Base-by-base conservation (phyloP, 805 yeast species). In the Teunomyces barrocoloradensis region DNA sequence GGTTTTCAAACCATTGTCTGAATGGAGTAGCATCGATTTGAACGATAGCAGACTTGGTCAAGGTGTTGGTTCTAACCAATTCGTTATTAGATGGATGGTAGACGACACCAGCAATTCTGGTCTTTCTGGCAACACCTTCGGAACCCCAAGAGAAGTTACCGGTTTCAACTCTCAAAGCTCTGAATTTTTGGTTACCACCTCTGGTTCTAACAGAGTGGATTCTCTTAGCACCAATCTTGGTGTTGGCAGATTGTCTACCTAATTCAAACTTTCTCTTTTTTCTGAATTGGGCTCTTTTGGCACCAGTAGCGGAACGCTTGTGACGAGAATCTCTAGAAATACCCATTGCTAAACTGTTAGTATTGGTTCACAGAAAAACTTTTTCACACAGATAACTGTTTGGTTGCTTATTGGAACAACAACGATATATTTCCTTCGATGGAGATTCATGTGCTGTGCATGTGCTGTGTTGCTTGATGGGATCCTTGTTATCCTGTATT, bases 301-400 rank as follows among this genome's bases (percentile, higher is more conserved):
- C 99, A 87, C 99, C 99, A 74, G 99, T 91, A 79, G 95, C 96
- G 70, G 97, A 80, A 81, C 99, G 95, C 89, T 92, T 92, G 91
- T 94, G 99, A 82, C 97, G 97, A 79, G 99, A 92, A 85, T 94
- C 98, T 85, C 99, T 92, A 80, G 98, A 90, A 87, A 92, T 92
- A 91, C 99, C 98, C 99, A 92, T 92, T 87, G 72, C 55, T 53
- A 43, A 20, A 27, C 33, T 32, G 63, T 55, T 60, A 60, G 63
- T 58, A 58, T 27, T 23, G 11, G 41, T 33, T 44, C 27, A 20
- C 6, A 11, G 32, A 25, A 25, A 32, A 32, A 32, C 34, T 13
- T 33, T 21, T 39, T 10, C 21, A 39, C 2, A 17, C 29, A n/a
- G 20, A 37, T 37, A 37, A 37, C 29, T 23, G 27, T 7, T 25